Evolutionary conservation across 257 asterid species (phyloP).

Genomic region (Solanum sparsipilum): DNA sequence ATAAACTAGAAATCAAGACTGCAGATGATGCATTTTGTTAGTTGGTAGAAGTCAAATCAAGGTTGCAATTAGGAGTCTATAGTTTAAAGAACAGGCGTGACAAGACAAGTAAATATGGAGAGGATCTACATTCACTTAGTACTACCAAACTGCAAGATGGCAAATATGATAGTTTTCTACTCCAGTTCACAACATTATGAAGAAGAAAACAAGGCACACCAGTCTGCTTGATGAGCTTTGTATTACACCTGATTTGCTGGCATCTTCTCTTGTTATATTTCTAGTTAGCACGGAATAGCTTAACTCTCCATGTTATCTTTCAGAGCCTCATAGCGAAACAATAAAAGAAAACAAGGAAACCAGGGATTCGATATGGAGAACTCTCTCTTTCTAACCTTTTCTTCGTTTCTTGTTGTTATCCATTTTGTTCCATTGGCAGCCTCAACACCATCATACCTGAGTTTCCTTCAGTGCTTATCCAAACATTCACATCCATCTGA

Average conservation of each 20-base stretch:
- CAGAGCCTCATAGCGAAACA: neutral
- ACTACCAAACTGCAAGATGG: neutral
- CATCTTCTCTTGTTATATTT: neutral
- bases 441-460: conserved; percentile 4
- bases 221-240: neutral
- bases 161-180: neutral
- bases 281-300: neutral
- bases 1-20: neutral
- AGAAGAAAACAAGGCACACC: neutral
- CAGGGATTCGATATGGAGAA: neutral
- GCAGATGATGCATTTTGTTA: neutral
- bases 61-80: neutral
- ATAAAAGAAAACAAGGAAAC: neutral
- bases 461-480: conserved; percentile 19
- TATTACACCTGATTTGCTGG: neutral
- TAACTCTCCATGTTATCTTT: neutral
- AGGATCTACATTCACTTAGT: neutral
- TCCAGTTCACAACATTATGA: neutral
- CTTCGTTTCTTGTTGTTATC: neutral
- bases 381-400: neutral
- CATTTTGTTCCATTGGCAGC: neutral
- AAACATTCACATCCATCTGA: conserved; percentile 6
- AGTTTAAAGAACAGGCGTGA: neutral
- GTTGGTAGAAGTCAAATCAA: neutral
- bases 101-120: neutral